These are phyloP conservation scores for Amanita phalloides DNA, from an alignment of 768 basidiomycete genomes.

Conservation along the genomic window DNA sequence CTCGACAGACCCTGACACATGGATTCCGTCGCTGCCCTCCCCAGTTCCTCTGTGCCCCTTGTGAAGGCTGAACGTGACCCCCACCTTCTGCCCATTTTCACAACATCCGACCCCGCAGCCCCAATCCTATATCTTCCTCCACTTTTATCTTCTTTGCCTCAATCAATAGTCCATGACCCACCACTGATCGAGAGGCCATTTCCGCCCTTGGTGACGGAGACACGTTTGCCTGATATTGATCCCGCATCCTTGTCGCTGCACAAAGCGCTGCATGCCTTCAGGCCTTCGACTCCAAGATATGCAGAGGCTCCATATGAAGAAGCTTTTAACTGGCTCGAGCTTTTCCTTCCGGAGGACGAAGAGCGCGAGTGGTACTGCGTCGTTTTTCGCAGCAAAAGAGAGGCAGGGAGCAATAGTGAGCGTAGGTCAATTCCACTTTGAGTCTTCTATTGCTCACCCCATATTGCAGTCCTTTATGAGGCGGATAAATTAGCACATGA, in stretches of 20 bases:
- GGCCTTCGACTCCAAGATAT: conserved; percentile 48
- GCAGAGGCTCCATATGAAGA: conserved; percentile 51
- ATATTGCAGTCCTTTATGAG: conserved; percentile 58
- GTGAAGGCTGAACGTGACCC: conserved; percentile 22
- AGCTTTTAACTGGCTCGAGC: conserved; percentile 84
- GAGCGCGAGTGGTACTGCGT: conserved; percentile 91
- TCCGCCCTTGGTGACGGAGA: conserved; percentile 50
- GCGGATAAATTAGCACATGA: conserved; percentile 86
- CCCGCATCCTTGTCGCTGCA: conserved; percentile 77
- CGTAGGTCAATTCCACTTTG: conserved; percentile 29
- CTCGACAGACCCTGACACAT: conserved; percentile 8
- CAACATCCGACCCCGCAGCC: conserved; percentile 21
- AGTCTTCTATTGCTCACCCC: neutral
- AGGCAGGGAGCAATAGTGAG: conserved; percentile 55
- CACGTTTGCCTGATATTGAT: conserved; percentile 79
- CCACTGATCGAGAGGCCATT: conserved; percentile 16
- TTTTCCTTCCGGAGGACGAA: conserved; percentile 55
- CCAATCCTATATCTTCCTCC: conserved; percentile 79
- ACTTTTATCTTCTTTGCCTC: conserved; percentile 67
- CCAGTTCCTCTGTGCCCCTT: neutral
- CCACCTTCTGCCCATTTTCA: conserved; percentile 46
- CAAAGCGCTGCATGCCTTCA: conserved; percentile 73
- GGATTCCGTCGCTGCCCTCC: neutral
- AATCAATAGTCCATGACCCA: conserved; percentile 14
- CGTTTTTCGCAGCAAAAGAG: conserved; percentile 75